Evolutionary conservation across 495 filamentous ascomycete species (phyloP), one percentile per base, ranked within the genome.

Genomic region (Pyrenula massariospora): DNA sequence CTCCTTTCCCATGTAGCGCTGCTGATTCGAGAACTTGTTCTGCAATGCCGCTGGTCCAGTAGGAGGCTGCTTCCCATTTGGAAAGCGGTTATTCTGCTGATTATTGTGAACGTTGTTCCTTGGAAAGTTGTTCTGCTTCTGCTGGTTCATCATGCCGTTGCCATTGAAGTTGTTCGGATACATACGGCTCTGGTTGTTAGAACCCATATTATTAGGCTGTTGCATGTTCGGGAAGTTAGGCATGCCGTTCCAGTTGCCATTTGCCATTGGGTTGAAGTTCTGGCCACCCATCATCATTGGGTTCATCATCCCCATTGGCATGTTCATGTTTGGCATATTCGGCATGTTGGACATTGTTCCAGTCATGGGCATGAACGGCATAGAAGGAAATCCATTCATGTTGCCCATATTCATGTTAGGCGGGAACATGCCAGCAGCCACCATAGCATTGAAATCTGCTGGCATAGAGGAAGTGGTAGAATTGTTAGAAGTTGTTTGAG

Each of bases 21-120:
- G 86, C 68, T 93, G 83, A 63, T 87, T 86, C 22, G 82, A 77
- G 61, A 88, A 88, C 52, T 70, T 68, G 24, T 72, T 70, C 60
- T 70, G 68, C 10, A 63, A 69, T 10, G 60, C 51, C 31, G 66
- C 69, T 58, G 68, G 71, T 48, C 60, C 56, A 57, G 69, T 69
- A 3, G 65, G 62, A 10, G 62, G 22, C 54, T 67, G 69, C 54
- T 65, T 65, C 25, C 59, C 57, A 60, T 69, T 65, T 42, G 31
- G n/a, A 54, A 57, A 36, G 58, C 63, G 21, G 57, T 20, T 62
- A 68, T 68, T 53, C 69, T 69, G 42, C 62, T 59, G 64, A 36
- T 70, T 67, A 10, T 68, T 61, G 56, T 72, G 68, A 65, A 69
- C 70, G 22, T 61, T 57, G 66, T 70, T 66, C 15, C 75, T 67